These are phyloP conservation scores for Mycena venus DNA, from an alignment of 768 basidiomycete genomes.

Conservation along the genomic window DNA sequence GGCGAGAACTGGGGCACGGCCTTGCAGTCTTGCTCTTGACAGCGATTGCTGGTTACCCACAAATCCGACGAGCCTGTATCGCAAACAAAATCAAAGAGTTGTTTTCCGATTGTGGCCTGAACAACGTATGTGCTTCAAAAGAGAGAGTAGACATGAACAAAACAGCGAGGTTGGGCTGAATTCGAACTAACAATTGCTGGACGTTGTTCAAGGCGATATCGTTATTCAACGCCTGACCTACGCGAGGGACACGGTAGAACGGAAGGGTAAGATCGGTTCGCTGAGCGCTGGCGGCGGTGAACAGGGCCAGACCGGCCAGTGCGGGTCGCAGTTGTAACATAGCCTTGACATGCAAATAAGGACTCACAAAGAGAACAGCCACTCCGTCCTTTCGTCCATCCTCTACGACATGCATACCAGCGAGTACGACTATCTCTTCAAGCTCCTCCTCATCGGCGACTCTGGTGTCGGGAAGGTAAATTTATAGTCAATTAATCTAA, in stretches of 20 bases:
- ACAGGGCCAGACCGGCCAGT: neutral
- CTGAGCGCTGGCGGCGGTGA: constrained; percentile 6
- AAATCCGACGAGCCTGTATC: constrained; percentile 74
- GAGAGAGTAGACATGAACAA: neutral
- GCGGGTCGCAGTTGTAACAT: no score
- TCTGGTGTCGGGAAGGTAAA: constrained; percentile 70
- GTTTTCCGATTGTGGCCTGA: constrained; percentile 48
- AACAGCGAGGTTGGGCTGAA: neutral
- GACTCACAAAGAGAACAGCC: neutral
- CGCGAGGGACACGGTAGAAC: neutral
- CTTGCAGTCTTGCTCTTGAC: constrained; percentile 59
- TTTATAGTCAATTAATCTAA: no score
- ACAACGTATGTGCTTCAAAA: constrained; percentile 28
- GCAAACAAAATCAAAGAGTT: constrained; percentile 44
- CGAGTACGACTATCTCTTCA: constrained; percentile 98
- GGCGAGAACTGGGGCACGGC: constrained; percentile 57
- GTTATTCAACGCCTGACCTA: constrained; percentile 21
- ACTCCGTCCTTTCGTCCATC: neutral
- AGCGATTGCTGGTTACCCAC: constrained; percentile 66
- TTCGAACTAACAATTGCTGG: constrained; percentile 20
- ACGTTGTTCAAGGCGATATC: constrained; percentile 20
- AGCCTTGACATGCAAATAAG: neutral
- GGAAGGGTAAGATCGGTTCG: constrained; percentile 10
- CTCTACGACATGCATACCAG: constrained; percentile 79
- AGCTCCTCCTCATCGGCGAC: constrained; percentile 96